phyloP scores from a whole-genome alignment of 1,139 yeast species.

The Candida freyschussii region DNA sequence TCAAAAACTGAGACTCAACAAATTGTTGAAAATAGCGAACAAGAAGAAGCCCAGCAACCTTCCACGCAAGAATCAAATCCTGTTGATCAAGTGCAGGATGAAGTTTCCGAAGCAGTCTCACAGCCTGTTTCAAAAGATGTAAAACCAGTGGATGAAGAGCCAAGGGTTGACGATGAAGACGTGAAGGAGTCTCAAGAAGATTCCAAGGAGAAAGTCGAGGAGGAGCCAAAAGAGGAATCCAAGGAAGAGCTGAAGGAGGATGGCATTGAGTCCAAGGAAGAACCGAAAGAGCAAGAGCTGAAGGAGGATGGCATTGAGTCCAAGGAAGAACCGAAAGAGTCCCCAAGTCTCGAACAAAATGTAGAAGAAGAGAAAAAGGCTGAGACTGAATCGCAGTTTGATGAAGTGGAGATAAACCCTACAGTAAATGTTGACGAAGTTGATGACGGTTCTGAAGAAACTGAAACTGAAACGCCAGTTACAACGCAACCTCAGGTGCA shows the following conservation, averaged over 20 bases:
- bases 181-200: conserved; percentile 17
- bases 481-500: too few relatives aligned
- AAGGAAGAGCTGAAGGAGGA: conserved; percentile 4
- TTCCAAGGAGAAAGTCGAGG: conserved; percentile 3
- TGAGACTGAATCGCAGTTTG: background rate
- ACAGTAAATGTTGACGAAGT: conserved; percentile 5
- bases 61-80: conserved; percentile 4
- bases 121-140: too few relatives aligned
- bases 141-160: conserved; percentile 3
- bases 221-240: conserved; percentile 5
- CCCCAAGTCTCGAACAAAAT: conserved; percentile 3
- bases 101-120: too few relatives aligned
- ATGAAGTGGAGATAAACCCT: background rate
- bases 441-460: conserved; percentile 5
- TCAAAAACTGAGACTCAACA: too few relatives aligned
- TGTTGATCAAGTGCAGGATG: too few relatives aligned
- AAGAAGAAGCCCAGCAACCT: conserved; percentile 2
- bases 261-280: conserved; percentile 1
- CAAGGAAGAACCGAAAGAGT: conserved; percentile 4
- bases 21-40: too few relatives aligned
- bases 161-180: conserved; percentile 14
- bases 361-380: conserved; percentile 6
- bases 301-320: background rate
- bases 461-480: conserved; percentile 1
- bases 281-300: background rate